Evolutionary conservation across 2,329 filamentous ascomycete species (phyloP).

Genomic region (Pseudogymnoascus sp.): DNA sequence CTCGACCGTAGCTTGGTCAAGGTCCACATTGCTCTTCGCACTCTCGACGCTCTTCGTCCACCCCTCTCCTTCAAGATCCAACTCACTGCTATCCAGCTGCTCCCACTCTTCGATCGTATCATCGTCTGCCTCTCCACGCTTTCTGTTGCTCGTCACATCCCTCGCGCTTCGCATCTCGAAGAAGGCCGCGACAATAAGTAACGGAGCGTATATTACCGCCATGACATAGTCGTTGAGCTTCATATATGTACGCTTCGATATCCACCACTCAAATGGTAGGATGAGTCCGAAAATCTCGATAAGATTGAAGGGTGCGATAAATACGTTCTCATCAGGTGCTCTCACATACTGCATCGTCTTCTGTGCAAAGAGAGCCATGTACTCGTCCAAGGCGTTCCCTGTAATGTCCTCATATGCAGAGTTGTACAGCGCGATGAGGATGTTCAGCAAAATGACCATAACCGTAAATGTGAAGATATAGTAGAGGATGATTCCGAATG

Average conservation of each 20-base stretch:
- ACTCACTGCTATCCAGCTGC: constrained; percentile 54
- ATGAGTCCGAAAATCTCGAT: constrained; percentile 77
- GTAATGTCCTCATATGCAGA: constrained; percentile 70
- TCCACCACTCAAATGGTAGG: constrained; percentile 91
- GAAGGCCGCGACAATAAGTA: constrained; percentile 71
- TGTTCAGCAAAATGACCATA: constrained; percentile 89
- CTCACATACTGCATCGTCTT: constrained; percentile 97
- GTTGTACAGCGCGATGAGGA: constrained; percentile 95
- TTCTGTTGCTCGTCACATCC: constrained; percentile 65
- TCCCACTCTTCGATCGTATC: constrained; percentile 92
- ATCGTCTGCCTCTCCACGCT: constrained; percentile 79
- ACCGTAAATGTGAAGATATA: constrained; percentile 97
- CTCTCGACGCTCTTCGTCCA: constrained; percentile 75
- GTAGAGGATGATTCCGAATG: constrained; percentile 91
- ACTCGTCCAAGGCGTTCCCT: constrained; percentile 85
- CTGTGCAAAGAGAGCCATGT: constrained; percentile 83
- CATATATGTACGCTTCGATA: constrained; percentile 66
- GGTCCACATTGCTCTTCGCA: constrained; percentile 75
- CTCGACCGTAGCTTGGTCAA: constrained; percentile 69
- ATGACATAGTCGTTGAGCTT: constrained; percentile 83
- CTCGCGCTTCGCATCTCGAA: constrained; percentile 61
- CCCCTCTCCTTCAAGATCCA: constrained; percentile 76
- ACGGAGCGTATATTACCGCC: constrained; percentile 74
- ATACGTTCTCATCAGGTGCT: constrained; percentile 96
- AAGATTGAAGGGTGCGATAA: constrained; percentile 91